Conservation (phyloP, 805 yeast species). For the Blastobotrys americana region DNA sequence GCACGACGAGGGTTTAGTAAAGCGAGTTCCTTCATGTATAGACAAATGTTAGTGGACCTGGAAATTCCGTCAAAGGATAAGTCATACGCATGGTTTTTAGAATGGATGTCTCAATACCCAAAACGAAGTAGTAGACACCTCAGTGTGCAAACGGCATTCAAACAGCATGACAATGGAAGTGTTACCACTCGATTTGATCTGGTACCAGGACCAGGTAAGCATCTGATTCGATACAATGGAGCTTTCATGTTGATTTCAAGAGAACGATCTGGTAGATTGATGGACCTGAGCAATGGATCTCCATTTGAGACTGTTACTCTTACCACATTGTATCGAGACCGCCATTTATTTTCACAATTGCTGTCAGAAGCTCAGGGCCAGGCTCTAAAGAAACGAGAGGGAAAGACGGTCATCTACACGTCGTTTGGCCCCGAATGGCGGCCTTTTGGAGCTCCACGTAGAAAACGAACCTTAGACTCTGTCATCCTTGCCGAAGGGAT, state of each 20-base stretch:
- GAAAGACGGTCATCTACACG: slow-evolving; percentile 87
- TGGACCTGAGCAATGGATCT: slow-evolving; percentile 83
- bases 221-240: slow-evolving; percentile 73
- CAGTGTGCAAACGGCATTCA: slow-evolving; percentile 78
- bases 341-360: slow-evolving; percentile 58
- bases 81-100: slow-evolving; percentile 88
- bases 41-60: slow-evolving; percentile 81
- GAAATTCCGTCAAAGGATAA: slow-evolving; percentile 92
- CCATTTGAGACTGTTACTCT: slow-evolving; percentile 96
- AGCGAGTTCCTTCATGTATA: slow-evolving; percentile 59
- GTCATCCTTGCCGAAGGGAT: slow-evolving; percentile 78
- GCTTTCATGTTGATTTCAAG: slow-evolving; percentile 85
- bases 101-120: slow-evolving; percentile 89
- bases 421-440: slow-evolving; percentile 99
- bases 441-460: slow-evolving; percentile 92
- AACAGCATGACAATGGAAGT: slow-evolving; percentile 89
- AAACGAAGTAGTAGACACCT: slow-evolving; percentile 72
- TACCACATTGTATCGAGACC: slow-evolving; percentile 81
- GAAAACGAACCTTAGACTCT: slow-evolving; percentile 74
- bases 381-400: slow-evolving; percentile 78
- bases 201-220: slow-evolving; percentile 97
- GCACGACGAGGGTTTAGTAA: slow-evolving; percentile 62
- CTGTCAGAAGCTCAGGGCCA: slow-evolving; percentile 75
- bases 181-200: slow-evolving; percentile 79
- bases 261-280: slow-evolving; percentile 81